Evolutionary conservation across 75 land plant species (phyloP).

Genomic region (Selaginella tamariscina): DNA sequence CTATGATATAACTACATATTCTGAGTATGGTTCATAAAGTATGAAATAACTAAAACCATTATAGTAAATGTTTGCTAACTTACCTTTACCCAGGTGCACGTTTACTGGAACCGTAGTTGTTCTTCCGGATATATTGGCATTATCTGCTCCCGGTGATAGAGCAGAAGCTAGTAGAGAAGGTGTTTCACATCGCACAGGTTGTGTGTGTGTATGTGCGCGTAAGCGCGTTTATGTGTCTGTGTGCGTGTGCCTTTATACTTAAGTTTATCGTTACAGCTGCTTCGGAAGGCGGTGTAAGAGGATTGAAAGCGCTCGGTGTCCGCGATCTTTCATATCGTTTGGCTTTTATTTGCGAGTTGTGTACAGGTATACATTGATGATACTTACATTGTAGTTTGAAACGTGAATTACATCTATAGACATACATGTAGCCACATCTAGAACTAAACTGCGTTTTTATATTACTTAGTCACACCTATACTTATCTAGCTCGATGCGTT

Average conservation of each 20-base stretch:
- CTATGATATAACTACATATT: too few species aligned
- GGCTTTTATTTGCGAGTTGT: constrained; percentile 92
- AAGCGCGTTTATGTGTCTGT: too few species aligned
- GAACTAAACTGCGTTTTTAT: too few species aligned
- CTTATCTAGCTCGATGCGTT: too few species aligned
- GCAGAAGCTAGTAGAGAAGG: constrained; percentile 73
- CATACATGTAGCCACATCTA: too few species aligned
- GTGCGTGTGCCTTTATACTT: too few species aligned
- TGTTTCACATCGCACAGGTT: constrained; percentile 29
- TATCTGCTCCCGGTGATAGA: constrained; percentile 94
- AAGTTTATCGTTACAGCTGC: too few species aligned
- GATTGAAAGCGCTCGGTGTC: constrained; percentile 81
- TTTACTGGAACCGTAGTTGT: constrained; percentile 95
- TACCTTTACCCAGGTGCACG: constrained; percentile 45
- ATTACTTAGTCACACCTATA: too few species aligned
- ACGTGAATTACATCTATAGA: too few species aligned
- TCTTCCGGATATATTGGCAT: constrained; percentile 81
- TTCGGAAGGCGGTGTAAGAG: constrained; percentile 83
- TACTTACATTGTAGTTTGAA: neutral
- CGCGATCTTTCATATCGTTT: constrained; percentile 90
- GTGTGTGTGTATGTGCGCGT: constrained; percentile 35
- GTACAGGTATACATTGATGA: constrained; percentile 55
- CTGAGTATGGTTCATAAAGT: too few species aligned
- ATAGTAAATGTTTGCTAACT: neutral
- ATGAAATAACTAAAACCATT: too few species aligned